Evolutionary conservation across 768 basidiomycete genomes (phyloP), one percentile per base, ranked within the genome.

Genomic region (Naematelia encephala): DNA sequence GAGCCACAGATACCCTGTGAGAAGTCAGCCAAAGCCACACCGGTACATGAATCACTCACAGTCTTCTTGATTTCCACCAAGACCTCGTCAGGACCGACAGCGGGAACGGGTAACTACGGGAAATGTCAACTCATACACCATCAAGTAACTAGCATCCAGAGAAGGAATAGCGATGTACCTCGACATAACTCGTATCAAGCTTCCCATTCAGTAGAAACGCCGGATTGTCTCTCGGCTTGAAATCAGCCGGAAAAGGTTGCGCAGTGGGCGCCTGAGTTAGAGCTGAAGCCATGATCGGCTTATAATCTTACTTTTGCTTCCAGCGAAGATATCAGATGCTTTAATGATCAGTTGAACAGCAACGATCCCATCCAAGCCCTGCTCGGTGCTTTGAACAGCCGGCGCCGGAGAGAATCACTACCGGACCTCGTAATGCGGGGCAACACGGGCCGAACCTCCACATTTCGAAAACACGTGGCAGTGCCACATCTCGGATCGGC

Each of bases 61-160:
- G 92, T 94, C 80, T 92, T 92, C 80, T 90, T 91, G 43, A 97
- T 87, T 67, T 88, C 82, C 29, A 98, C 85, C 21, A 97, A 84
- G 43, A 91, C 90, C 63, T 96, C 88, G 70, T 87, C 80, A 55
- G 82, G 82, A 19, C 82, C 80, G 23, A 75, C 61, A 14, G 72
- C 63, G 5, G 75, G 75, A 1, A 77, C 69, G 5, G 72, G 70
- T n/a, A 70, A 64, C 75, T 76, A 59, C 25, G 23, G 14, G 14
- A 59, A 34, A 19, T 51, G 10, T 26, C 27, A 34, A 3, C 16
- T 25, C 2, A 8, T 22, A 52, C 3, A 50, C 16, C 3, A 42
- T 13, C 5, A 43, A 13, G 50, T 25, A 27, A 53, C 13, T 1
- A 23, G 22, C 10, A 26, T 11, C n/a, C n/a, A n/a, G 30, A 16